A percentile compares a stretch with the other conserved stretches of the same genome.
Conservation (phyloP, 306 rosid species). For the Inga laurina region DNA sequence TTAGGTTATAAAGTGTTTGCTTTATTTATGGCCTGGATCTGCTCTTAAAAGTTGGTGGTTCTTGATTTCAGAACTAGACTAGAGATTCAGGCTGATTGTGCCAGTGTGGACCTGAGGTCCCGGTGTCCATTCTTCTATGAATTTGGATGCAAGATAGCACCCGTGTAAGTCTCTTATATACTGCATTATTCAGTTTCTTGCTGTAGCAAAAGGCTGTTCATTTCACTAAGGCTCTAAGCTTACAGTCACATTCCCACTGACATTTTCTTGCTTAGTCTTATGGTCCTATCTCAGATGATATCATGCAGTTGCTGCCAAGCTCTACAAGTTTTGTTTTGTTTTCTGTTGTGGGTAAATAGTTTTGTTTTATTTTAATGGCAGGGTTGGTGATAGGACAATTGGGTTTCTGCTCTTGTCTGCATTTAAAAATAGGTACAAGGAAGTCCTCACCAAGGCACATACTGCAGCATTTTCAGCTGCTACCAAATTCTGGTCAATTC, state of each 20-base stretch:
- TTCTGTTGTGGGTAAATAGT: conserved; percentile 1
- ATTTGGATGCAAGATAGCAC: conserved; percentile 97
- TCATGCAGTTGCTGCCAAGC: conserved; percentile 10
- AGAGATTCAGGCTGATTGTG: conserved; percentile 91
- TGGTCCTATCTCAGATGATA: conserved; percentile 27
- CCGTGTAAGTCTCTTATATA: conserved; percentile 57
- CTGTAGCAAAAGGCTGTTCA: conserved; percentile 6
- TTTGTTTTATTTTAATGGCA: conserved; percentile 37
- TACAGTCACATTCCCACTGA: neutral
- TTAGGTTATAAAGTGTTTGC: neutral
- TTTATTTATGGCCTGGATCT: conserved; percentile 15
- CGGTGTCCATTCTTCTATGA: conserved; percentile 83
- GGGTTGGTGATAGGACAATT: conserved; percentile 80
- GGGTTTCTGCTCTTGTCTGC: conserved; percentile 89
- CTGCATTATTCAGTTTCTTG: conserved; percentile 25
- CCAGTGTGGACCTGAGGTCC: conserved; percentile 79
- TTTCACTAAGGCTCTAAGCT: conserved; percentile 10
- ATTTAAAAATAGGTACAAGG: conserved; percentile 85
- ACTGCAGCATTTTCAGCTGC: conserved; percentile 63
- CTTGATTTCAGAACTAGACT: conserved; percentile 68
- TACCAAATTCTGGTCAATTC: conserved; percentile 61
- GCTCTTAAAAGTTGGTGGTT: conserved; percentile 32
- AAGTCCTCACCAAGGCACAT: conserved; percentile 93
- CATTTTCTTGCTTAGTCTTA: neutral
- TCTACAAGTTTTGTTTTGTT: neutral